Conservation (phyloP, 164 flowering plant species). For the Vitis rupestris region DNA sequence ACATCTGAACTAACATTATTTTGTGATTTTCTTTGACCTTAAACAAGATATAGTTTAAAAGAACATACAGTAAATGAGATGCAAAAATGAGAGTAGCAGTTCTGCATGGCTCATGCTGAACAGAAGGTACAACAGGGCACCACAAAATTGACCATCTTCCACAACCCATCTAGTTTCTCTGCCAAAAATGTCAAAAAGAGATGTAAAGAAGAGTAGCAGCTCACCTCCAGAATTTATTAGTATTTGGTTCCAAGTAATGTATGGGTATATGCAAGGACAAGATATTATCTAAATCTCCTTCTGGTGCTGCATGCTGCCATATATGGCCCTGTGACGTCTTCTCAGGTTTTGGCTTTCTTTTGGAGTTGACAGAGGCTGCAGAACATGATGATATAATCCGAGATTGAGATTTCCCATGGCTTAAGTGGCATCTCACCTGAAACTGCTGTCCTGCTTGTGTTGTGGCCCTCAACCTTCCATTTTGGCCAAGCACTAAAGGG, state of each 20-base stretch:
- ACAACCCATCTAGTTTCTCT: neutral
- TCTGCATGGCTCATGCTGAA: slow-evolving; percentile 3
- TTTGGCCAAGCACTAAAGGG: slow-evolving; percentile 16
- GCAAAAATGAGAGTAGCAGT: too few species aligned
- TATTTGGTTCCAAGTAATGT: slow-evolving; percentile 18
- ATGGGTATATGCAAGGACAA: slow-evolving; percentile 54
- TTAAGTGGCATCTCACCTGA: slow-evolving; percentile 12
- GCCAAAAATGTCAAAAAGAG: neutral
- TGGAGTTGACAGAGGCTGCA: slow-evolving; percentile 15
- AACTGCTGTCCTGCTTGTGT: slow-evolving; percentile 12
- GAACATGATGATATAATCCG: slow-evolving; percentile 18
- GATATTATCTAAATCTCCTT: slow-evolving; percentile 24
- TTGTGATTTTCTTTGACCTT: too few species aligned
- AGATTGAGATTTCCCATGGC: slow-evolving; percentile 31
- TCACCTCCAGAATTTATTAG: slow-evolving; percentile 5
- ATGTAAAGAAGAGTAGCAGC: neutral
- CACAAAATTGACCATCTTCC: slow-evolving; percentile 12
- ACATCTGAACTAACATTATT: too few species aligned
- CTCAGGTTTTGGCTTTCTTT: slow-evolving; percentile 6
- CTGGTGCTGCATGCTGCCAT: slow-evolving; percentile 24
- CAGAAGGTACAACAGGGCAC: neutral
- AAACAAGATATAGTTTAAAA: too few species aligned
- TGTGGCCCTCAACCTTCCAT: slow-evolving; percentile 31
- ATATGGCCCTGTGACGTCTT: neutral
- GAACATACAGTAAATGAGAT: too few species aligned